A percentile compares a stretch with the other conserved stretches of the same genome.
phyloP scores from a whole-genome alignment of 495 filamentous ascomycete genomes.

The Friedmanniomyces simplex region DNA sequence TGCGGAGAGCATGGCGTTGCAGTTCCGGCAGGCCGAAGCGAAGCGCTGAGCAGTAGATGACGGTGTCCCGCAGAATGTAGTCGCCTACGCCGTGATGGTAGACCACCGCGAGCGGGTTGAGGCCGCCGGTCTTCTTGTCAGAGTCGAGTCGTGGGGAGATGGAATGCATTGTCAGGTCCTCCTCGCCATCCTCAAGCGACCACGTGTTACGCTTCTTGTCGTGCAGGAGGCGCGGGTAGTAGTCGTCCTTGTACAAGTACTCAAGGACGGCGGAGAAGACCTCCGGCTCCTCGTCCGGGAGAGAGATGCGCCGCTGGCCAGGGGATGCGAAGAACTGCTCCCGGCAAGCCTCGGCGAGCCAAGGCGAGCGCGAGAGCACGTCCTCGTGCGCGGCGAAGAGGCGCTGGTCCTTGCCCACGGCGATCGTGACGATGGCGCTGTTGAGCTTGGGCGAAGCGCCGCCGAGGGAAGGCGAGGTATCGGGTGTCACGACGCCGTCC shows the following conservation, averaged over 20 bases:
- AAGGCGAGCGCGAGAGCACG: conserved; percentile 49
- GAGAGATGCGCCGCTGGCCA: conserved; percentile 43
- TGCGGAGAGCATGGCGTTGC: conserved; percentile 72
- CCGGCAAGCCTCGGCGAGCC: conserved; percentile 44
- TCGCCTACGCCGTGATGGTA: conserved; percentile 54
- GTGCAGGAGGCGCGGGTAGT: conserved; percentile 41
- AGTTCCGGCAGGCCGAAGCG: conserved; percentile 75
- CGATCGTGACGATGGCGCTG: conserved; percentile 73
- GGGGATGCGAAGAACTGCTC: conserved; percentile 47
- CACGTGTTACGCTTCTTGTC: conserved; percentile 34
- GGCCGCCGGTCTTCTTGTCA: conserved; percentile 11
- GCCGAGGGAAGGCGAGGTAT: conserved; percentile 21
- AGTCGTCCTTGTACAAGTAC: conserved; percentile 64
- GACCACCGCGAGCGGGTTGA: conserved; percentile 44
- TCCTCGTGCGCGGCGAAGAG: conserved; percentile 67
- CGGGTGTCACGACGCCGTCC: conserved; percentile 26
- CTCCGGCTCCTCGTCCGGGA: conserved; percentile 58
- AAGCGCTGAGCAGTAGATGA: conserved; percentile 82
- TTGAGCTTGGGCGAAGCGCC: conserved; percentile 47
- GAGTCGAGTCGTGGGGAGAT: conserved; percentile 13
- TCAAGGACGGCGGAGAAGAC: conserved; percentile 58
- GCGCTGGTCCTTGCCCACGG: conserved; percentile 68
- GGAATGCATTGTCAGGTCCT: conserved; percentile 3
- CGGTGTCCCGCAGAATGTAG: conserved; percentile 73
- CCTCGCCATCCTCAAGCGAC: conserved; percentile 30